Conservation (phyloP, 169 alveolate species). For the Condylostoma magnum region DNA sequence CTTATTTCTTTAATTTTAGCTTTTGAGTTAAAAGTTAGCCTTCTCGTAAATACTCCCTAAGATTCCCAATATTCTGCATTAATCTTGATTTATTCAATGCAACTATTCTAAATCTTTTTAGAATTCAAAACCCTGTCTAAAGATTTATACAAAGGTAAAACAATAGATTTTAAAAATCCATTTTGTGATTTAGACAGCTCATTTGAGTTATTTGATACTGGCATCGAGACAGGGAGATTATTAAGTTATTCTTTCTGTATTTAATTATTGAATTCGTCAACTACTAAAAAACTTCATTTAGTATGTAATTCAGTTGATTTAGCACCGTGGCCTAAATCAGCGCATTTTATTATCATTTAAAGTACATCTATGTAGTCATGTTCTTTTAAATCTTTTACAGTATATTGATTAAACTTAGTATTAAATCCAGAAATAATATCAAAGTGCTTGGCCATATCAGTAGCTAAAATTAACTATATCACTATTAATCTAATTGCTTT, state of each 20-base stretch:
- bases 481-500: conserved; percentile 1
- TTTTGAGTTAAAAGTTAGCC: too few relatives aligned
- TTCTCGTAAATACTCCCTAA: too few relatives aligned
- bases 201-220: conserved; percentile 59
- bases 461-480: background rate
- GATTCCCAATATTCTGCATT: conserved; percentile 12
- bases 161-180: conserved; percentile 54
- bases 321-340: conserved; percentile 32
- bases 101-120: background rate
- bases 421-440: background rate
- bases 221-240: conserved; percentile 51
- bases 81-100: conserved; percentile 5
- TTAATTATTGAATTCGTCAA: conserved; percentile 65
- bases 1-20: too few relatives aligned
- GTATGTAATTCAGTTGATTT: conserved; percentile 9
- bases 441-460: conserved; percentile 18
- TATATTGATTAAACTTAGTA: conserved; percentile 10
- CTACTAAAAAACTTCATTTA: conserved; percentile 8
- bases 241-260: conserved; percentile 61
- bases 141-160: conserved; percentile 38
- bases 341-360: conserved; percentile 22
- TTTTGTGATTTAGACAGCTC: conserved; percentile 54
- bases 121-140: conserved; percentile 6
- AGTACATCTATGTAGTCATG: conserved; percentile 79
- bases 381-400: too few relatives aligned